phyloP scores from a whole-genome alignment of 371 early-diverging fungal genomes.

The Basidiobolus meristosporus region DNA sequence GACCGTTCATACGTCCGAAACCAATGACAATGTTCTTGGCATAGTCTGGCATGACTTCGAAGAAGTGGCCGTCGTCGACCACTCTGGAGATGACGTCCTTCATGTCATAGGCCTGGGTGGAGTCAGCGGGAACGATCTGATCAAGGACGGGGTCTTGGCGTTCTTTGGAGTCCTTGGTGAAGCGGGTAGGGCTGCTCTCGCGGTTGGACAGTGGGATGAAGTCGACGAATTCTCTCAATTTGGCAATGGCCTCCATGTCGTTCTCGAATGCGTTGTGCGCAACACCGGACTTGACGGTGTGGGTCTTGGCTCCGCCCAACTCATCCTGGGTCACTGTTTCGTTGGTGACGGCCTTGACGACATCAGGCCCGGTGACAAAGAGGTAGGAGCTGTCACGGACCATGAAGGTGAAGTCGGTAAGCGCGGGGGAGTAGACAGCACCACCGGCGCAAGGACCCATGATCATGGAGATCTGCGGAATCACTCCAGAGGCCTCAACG shows the following conservation, averaged over 20 bases:
- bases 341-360: constrained; percentile 89
- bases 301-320: constrained; percentile 84
- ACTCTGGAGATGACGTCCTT: constrained; percentile 66
- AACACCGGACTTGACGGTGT: constrained; percentile 78
- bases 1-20: constrained; percentile 74
- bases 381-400: constrained; percentile 89
- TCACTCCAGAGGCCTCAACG: constrained; percentile 81
- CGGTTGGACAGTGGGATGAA: constrained; percentile 78
- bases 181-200: constrained; percentile 37
- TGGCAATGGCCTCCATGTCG: constrained; percentile 82
- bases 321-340: constrained; percentile 90
- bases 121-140: constrained; percentile 72
- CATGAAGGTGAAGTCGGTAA: constrained; percentile 95
- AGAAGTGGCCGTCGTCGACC: constrained; percentile 72
- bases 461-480: constrained; percentile 88
- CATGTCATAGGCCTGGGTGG: constrained; percentile 91
- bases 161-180: constrained; percentile 44
- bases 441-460: constrained; percentile 97
- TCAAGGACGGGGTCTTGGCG: constrained; percentile 70
- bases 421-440: constrained; percentile 91
- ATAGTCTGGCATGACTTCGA: constrained; percentile 82
- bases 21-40: constrained; percentile 89
- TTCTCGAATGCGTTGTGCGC: constrained; percentile 86
- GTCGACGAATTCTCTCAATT: constrained; percentile 70
- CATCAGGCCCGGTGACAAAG: constrained; percentile 95